Evolutionary conservation across 1,284 basidiomycete genomes (phyloP).

Genomic region (Malassezia sp.): DNA sequence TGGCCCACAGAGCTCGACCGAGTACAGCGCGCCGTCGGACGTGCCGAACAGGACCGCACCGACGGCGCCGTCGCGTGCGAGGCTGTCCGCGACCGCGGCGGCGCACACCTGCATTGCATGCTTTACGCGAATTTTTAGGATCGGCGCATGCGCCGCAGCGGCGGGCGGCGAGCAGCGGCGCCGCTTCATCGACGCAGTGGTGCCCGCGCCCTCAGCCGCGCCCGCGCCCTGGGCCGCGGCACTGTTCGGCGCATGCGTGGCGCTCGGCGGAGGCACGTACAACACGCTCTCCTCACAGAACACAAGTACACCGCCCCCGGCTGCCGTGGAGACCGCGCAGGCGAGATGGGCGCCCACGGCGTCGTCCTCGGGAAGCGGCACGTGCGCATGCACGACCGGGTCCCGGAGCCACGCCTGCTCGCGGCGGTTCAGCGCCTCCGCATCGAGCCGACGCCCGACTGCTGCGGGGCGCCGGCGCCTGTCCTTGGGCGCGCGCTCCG

Average conservation of each 20-base stretch:
- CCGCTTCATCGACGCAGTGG: background rate
- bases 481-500: background rate
- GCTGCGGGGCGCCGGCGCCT: constrained; percentile 24
- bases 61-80: constrained; percentile 3
- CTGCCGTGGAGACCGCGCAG: constrained; percentile 23
- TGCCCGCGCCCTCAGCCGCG: background rate
- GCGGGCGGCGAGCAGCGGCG: background rate
- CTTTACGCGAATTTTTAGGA: constrained; percentile 20
- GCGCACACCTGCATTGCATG: background rate
- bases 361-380: constrained; percentile 33
- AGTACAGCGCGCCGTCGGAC: background rate
- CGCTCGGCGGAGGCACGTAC: constrained; percentile 25
- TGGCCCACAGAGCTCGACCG: background rate
- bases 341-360: constrained; percentile 33
- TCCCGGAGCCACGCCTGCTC: constrained; percentile 25
- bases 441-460: constrained; percentile 18
- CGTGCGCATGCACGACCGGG: constrained; percentile 30
- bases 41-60: background rate
- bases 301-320: constrained; percentile 38
- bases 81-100: constrained; percentile 1
- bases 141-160: constrained; percentile 3
- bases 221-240: background rate
- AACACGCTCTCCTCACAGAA: constrained; percentile 34
- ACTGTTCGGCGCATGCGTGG: background rate
- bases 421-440: constrained; percentile 16